Base-by-base conservation (phyloP, 139 green algal species). In the Picochlorum costavermella region DNA sequence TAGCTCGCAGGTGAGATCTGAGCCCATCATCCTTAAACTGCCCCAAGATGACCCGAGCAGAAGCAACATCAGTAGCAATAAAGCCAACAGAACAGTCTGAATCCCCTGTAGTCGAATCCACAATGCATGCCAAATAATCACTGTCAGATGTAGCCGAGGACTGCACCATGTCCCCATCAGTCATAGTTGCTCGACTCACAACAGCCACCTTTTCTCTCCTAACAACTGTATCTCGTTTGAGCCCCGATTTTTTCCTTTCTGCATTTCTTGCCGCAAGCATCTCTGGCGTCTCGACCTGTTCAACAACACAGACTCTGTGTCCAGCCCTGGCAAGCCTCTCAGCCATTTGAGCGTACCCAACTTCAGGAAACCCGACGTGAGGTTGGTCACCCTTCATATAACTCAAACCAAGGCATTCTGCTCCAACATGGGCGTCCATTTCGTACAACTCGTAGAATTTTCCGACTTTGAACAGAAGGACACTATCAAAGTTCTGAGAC, bases 361-460 rank as follows among this genome's bases (percentile, higher is more conserved):
- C 87, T 74, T 95, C 88, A 1, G 87, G 87, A 67, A 98, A 98
- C 25, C 92, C 92, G 33, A 80, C 81, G 67, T 98, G 92, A 29
- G 92, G 92, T 75, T 98, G 89, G 0, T 98, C 93, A 5, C 92
- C 92, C 78, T 90, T 95, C 94, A 99, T 99, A 84, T 95, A 95
- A 9, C 71, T 62, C 50, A 99, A 79, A 14, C 87, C 89, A 33
- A 98, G 78, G 33, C 92, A 75, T 33, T 95, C 86, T 46, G 82
- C 88, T 8, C 88, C 94, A 4, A 95, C 69, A 70, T 92, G 86
- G 3, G 93, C 84, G 67, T 99, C 94, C 94, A 99, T 99, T 78
- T 99, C 92, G 78, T 95, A 99, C 82, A 99, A 86, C 80, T 98
- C 89, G 66, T 96, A 96, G 69, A 96, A 96, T 72, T 95, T 96